Percentiles rank a stretch among this genome's conserved stretches.
phyloP scores from a whole-genome alignment of 805 yeast genomes.

The Yamadazyma akitaensis region DNA sequence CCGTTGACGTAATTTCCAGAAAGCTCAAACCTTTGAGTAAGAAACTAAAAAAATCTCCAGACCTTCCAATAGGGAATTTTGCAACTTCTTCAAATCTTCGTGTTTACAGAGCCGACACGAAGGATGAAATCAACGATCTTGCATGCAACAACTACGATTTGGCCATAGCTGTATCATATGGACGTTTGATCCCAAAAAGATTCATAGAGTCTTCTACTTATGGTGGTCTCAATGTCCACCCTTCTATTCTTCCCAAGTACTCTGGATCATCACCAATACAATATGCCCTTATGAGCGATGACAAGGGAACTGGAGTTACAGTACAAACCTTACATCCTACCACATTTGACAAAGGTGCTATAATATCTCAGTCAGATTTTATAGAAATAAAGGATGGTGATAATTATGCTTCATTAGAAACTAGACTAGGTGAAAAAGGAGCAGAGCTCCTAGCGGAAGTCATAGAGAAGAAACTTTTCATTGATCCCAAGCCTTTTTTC shows the following conservation, averaged over 20 bases:
- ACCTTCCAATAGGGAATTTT: constrained; percentile 51
- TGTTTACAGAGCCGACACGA: constrained; percentile 51
- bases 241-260: constrained; percentile 77
- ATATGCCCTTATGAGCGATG: constrained; percentile 64
- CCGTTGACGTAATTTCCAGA: constrained; percentile 61
- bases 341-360: constrained; percentile 75
- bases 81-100: constrained; percentile 33
- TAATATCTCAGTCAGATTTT: constrained; percentile 55
- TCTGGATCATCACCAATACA: constrained; percentile 93
- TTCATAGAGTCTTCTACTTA: constrained; percentile 47
- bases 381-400: constrained; percentile 41
- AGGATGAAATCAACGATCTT: constrained; percentile 32
- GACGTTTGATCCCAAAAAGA: constrained; percentile 66
- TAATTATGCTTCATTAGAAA: constrained; percentile 43
- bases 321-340: constrained; percentile 88
- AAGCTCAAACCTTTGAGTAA: constrained; percentile 65
- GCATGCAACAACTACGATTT: constrained; percentile 43
- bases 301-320: constrained; percentile 71
- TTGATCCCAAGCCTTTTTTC: constrained; percentile 13
- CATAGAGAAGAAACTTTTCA: constrained; percentile 29
- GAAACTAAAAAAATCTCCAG: constrained; percentile 37
- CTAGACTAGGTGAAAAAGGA: constrained; percentile 57
- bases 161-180: constrained; percentile 91
- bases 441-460: constrained; percentile 53
- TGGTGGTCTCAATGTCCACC: constrained; percentile 90